Conservation (phyloP, 2,329 filamentous ascomycete genomes). For the Phialophora verrucosa region DNA sequence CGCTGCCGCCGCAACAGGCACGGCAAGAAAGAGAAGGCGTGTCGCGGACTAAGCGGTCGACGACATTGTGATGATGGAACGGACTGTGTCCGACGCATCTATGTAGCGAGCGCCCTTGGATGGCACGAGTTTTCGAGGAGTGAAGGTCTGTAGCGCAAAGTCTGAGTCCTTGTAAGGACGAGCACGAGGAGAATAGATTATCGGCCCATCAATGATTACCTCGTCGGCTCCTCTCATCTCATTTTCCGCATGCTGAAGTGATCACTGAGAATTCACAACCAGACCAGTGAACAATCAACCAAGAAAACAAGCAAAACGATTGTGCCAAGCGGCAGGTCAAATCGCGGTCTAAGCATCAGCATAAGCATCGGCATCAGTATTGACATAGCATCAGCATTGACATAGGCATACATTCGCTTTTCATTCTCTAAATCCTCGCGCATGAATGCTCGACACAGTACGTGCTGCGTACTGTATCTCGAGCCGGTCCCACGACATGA, state of each 20-base stretch:
- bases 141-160: neutral
- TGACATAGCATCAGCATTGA: no score
- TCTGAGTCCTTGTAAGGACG: neutral
- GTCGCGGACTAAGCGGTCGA: constrained; percentile 27
- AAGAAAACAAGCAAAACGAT: no score
- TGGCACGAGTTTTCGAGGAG: neutral
- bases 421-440: no score
- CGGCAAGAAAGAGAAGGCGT: constrained; percentile 35
- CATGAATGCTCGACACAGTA: no score
- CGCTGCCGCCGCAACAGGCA: constrained; percentile 22
- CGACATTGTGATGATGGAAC: neutral
- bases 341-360: no score
- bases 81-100: neutral
- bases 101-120: neutral
- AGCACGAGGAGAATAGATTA: neutral
- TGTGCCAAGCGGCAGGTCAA: no score
- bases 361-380: no score
- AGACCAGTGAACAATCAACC: no score
- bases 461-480: no score
- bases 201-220: neutral
- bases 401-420: no score
- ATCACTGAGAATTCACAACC: no score
- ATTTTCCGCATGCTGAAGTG: neutral
- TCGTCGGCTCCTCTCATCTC: neutral
- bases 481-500: no score